Evolutionary conservation across 225 moss, liverwort and hornwort species (phyloP).

Genomic region (Neckera pumila): DNA sequence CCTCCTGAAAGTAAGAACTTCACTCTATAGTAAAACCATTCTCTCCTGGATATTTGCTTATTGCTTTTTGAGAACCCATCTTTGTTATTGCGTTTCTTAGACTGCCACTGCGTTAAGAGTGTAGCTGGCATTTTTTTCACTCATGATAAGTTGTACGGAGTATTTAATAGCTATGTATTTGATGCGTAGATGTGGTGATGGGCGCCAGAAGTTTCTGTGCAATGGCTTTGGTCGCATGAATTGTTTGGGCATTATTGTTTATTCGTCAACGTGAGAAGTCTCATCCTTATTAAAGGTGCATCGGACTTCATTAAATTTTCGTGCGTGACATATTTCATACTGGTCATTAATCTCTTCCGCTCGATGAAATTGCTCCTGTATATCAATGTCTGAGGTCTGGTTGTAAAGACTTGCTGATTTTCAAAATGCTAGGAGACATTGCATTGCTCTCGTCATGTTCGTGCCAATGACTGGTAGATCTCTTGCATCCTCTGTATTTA

Average conservation of each 20-base stretch:
- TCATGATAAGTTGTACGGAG: neutral
- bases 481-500: neutral
- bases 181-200: neutral
- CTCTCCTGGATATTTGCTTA: neutral
- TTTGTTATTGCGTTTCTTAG: neutral
- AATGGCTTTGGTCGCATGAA: neutral
- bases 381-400: neutral
- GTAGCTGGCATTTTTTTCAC: neutral
- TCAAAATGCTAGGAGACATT: neutral
- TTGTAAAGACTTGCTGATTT: neutral
- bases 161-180: neutral
- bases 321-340: neutral
- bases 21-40: neutral
- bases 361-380: neutral
- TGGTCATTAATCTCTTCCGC: neutral
- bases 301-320: neutral
- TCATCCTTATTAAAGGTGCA: neutral
- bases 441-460: neutral
- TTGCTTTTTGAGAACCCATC: neutral
- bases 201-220: neutral
- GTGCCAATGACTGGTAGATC: neutral
- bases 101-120: neutral
- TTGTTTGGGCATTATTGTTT: neutral
- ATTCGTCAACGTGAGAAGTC: neutral
- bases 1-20: conserved; percentile 15